A percentile compares a stretch with the other conserved stretches of the same genome.
Evolutionary conservation across 306 rosid species (phyloP).

Genomic region (Citrullus colocynthis): DNA sequence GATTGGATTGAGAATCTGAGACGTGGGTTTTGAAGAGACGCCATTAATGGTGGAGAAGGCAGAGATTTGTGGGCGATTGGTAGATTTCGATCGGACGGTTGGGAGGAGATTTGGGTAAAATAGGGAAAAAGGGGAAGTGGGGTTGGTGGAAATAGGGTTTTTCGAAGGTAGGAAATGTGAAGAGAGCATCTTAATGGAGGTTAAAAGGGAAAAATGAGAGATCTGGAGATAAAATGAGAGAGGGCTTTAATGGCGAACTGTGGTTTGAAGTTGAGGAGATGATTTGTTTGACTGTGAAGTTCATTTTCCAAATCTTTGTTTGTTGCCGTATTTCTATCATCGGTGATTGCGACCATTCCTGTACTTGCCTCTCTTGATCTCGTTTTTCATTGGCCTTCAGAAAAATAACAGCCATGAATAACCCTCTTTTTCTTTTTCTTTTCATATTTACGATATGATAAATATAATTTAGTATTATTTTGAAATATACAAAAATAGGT

Average conservation of each 20-base stretch:
- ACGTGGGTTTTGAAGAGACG: slow-evolving; percentile 21
- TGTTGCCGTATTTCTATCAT: background rate
- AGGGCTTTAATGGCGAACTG: slow-evolving; percentile 1
- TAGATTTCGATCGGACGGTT: slow-evolving; percentile 11
- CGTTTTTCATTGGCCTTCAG: background rate
- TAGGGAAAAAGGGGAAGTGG: slow-evolving; percentile 21
- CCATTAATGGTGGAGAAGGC: slow-evolving; percentile 3
- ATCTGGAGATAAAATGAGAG: background rate
- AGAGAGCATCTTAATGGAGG: slow-evolving; percentile 33
- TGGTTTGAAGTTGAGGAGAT: background rate
- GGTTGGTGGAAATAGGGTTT: slow-evolving; percentile 16
- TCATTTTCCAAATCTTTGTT: background rate
- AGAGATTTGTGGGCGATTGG: background rate
- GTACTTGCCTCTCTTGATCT: background rate
- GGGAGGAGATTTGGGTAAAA: slow-evolving; percentile 23
- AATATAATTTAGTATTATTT: no score
- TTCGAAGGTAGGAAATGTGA: slow-evolving; percentile 26
- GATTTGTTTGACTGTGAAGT: background rate
- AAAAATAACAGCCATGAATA: no score
- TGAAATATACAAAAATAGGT: no score
- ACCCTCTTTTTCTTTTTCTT: no score
- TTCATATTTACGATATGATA: no score
- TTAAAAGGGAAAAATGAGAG: background rate
- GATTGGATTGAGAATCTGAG: slow-evolving; percentile 24
- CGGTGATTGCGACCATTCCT: background rate